These are phyloP conservation scores for Aspergillus baeticus DNA, from an alignment of 495 filamentous ascomycete species.

Conservation along the genomic window DNA sequence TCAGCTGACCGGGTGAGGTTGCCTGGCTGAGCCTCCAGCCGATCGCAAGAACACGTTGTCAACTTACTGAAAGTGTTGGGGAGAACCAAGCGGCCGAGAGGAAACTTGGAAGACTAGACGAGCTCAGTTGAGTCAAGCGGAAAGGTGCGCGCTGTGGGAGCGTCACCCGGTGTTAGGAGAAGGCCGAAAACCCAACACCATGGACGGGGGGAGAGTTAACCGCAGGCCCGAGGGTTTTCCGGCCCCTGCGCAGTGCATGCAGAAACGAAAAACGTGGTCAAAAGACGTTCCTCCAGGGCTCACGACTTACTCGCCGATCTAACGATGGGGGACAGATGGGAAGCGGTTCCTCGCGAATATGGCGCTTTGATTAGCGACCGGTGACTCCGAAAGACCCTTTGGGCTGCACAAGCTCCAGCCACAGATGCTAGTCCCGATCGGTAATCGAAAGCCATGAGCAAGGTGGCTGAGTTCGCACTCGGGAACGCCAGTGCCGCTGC, in stretches of 20 bases:
- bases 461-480: neutral
- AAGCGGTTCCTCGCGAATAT: no score
- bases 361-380: neutral
- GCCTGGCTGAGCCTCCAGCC: conserved; percentile 1
- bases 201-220: neutral
- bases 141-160: neutral
- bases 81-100: neutral
- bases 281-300: neutral
- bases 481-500: neutral
- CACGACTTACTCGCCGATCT: neutral
- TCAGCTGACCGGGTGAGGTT: conserved; percentile 4
- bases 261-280: conserved; percentile 3
- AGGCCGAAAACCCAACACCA: neutral
- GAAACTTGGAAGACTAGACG: no score
- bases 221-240: neutral
- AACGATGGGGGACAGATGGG: neutral
- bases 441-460: no score
- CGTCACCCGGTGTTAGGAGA: conserved; percentile 1
- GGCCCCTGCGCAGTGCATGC: conserved; percentile 6
- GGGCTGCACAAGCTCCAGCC: neutral
- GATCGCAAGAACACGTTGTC: neutral
- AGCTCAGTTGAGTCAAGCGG: neutral
- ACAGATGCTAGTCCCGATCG: neutral
- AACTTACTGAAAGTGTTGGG: neutral
- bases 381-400: neutral